Conservation (phyloP, 2,329 filamentous ascomycete species). For the Pseudocercospora crystallina region DNA sequence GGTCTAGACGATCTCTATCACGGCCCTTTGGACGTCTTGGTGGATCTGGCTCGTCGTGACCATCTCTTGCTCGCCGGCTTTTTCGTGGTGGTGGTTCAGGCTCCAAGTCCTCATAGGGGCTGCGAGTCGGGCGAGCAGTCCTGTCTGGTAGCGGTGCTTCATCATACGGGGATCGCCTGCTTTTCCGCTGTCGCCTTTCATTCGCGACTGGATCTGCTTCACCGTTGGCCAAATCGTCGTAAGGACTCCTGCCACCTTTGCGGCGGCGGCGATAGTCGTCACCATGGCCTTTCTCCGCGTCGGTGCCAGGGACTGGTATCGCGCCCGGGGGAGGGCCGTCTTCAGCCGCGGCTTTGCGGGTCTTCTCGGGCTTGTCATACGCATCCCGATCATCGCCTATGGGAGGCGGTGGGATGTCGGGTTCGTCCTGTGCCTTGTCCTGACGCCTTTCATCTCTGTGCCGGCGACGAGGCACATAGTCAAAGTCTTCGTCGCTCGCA, state of each 20-base stretch:
- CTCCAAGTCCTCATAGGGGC: slow-evolving; percentile 7
- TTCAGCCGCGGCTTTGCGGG: slow-evolving; percentile 9
- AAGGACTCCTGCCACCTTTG: slow-evolving; percentile 5
- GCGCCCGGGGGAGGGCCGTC: slow-evolving; percentile 13
- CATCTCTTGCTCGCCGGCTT: slow-evolving; percentile 12
- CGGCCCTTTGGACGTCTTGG: slow-evolving; percentile 15
- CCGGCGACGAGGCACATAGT: slow-evolving; percentile 18
- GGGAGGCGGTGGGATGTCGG: slow-evolving; percentile 24
- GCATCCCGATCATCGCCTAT: slow-evolving; percentile 24
- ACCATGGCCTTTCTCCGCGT: slow-evolving; percentile 5
- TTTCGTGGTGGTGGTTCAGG: slow-evolving; percentile 9
- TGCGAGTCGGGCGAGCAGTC: neutral
- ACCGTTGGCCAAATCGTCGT: slow-evolving; percentile 3
- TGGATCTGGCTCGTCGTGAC: slow-evolving; percentile 13
- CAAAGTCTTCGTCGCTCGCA: slow-evolving; percentile 32
- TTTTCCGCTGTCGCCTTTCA: slow-evolving; percentile 11
- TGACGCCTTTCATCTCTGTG: slow-evolving; percentile 15
- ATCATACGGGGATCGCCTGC: slow-evolving; percentile 16
- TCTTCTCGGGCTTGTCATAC: slow-evolving; percentile 11
- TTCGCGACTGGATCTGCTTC: slow-evolving; percentile 5
- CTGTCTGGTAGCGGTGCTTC: slow-evolving; percentile 1
- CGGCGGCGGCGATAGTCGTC: slow-evolving; percentile 9
- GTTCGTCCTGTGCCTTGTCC: slow-evolving; percentile 13
- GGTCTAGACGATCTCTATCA: slow-evolving; percentile 1
- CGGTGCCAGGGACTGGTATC: slow-evolving; percentile 13